A percentile compares a stretch with the other conserved stretches of the same genome.
phyloP scores from a whole-genome alignment of 768 basidiomycete genomes.

The Dendrothele bispora region DNA sequence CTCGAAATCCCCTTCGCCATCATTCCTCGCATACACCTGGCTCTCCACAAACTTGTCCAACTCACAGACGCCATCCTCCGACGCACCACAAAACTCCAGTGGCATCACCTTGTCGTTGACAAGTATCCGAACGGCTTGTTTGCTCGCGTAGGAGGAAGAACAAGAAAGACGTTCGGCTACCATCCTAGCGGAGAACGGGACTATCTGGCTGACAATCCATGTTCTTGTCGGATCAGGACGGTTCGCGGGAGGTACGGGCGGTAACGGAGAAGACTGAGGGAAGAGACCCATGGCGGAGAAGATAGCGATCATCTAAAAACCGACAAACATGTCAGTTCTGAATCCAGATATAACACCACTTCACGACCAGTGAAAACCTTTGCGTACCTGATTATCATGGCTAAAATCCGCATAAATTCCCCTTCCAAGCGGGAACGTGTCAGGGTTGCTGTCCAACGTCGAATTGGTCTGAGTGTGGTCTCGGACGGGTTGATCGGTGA shows the following conservation, averaged over 20 bases:
- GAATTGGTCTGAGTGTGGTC: slow-evolving; percentile 77
- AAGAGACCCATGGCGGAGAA: slow-evolving; percentile 63
- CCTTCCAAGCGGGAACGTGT: slow-evolving; percentile 71
- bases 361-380: too few species aligned
- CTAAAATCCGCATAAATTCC: slow-evolving; percentile 78
- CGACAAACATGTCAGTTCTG: too few species aligned
- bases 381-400: slow-evolving; percentile 86
- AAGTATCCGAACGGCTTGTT: slow-evolving; percentile 67
- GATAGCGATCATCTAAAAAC: slow-evolving; percentile 80
- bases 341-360: too few species aligned
- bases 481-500: slow-evolving; percentile 59
- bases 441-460: slow-evolving; percentile 61
- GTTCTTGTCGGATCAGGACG: slow-evolving; percentile 34
- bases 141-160: slow-evolving; percentile 11
- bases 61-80: slow-evolving; percentile 56
- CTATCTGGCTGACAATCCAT: slow-evolving; percentile 61
- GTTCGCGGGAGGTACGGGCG: slow-evolving; percentile 22
- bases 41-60: slow-evolving; percentile 67
- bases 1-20: slow-evolving; percentile 74
- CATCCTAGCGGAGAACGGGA: slow-evolving; percentile 77
- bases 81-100: slow-evolving; percentile 57
- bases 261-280: slow-evolving; percentile 31
- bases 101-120: slow-evolving; percentile 75
- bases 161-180: slow-evolving; percentile 71
- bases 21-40: slow-evolving; percentile 64